Base-by-base conservation (phyloP, 129 eudicot genomes). In the Centella asiatica region DNA sequence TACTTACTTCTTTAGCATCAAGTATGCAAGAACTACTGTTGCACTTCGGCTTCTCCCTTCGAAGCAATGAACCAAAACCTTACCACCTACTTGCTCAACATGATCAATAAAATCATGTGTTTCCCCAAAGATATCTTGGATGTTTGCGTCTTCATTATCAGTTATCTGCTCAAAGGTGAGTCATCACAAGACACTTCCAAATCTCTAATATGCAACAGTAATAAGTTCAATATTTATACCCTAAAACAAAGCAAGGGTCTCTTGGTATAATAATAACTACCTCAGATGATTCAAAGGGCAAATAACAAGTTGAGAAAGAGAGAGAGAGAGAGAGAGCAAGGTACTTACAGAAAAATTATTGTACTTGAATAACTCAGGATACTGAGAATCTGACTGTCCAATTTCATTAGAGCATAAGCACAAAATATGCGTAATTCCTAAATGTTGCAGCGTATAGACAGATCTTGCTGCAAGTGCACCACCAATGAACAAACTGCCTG, bases 21-120 rank as follows among this genome's bases (percentile, higher is more conserved):
- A 68, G 80, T 87, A 93, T 26, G 95, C 96, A 58, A 93, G 95
- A 74, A 93, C 94, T 18, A 82, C 72, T 4, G 99, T 93, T 27
- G 96, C 99, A 64, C 99, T 93, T 67, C 96, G 78, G 69, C 99
- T 93, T 81, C 81, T 84, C 60, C 99, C 99, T 87, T 93, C 99
- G 66, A 93, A 93, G 76, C 99, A 93, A 64, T 93, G 99, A 67
- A 93, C 99, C 74, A 93, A 65, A 76, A 93, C 96, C 75, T 93
- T 87, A 55, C 96, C 92, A 12, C 95, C 92, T 49, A 67, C 68
- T 72, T 77, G 62, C 69, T 87, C 99, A 49, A 93, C 95, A 46
- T 64, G 75, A 72, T 87, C 80, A 13, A 93, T 78, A 66, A 80
- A 87, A 33, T 80, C 75, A 74, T 85, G 94, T 0, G 96, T 88